Percentiles rank a stretch among this genome's conserved stretches.
Evolutionary conservation across 257 asterid species (phyloP).

Genomic region (Petunia axillaris): DNA sequence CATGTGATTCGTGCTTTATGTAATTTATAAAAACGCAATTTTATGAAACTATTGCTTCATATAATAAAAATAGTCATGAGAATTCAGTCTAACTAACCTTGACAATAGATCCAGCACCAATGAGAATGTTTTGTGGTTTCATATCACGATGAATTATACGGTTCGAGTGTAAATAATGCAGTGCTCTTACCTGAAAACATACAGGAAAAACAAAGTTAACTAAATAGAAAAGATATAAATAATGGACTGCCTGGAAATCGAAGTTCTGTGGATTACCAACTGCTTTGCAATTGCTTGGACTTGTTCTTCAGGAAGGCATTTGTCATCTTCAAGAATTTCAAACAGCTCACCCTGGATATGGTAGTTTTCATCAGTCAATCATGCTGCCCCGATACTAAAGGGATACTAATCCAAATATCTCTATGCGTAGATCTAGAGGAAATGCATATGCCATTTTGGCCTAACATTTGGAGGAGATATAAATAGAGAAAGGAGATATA

Average conservation of each 20-base stretch:
- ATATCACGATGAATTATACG: conserved; percentile 98
- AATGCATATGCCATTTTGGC: neutral
- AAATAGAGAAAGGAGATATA: conserved; percentile 12
- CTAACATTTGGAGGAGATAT: neutral
- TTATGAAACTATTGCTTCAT: neutral
- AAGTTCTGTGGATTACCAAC: conserved; percentile 57
- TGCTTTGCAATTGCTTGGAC: conserved; percentile 99
- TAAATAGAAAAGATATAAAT: conserved; percentile 9
- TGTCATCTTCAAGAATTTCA: conserved; percentile 98
- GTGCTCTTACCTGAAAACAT: conserved; percentile 74
- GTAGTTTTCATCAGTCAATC: conserved; percentile 30
- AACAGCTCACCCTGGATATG: conserved; percentile 86
- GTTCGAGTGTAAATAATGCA: conserved; percentile 94
- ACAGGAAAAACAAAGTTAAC: conserved; percentile 21
- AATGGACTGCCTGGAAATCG: neutral
- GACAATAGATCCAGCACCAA: conserved; percentile 90
- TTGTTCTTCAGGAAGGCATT: conserved; percentile 98
- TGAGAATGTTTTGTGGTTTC: conserved; percentile 98
- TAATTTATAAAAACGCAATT: conserved; percentile 4
- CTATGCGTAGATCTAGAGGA: conserved; percentile 14
- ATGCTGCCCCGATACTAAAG: conserved; percentile 24
- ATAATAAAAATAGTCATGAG: neutral
- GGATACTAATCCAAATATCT: neutral
- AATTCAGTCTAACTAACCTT: conserved; percentile 56
- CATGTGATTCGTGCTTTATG: neutral